phyloP scores from a whole-genome alignment of 2,329 filamentous ascomycete species.

The Lasiodiplodia sp. region DNA sequence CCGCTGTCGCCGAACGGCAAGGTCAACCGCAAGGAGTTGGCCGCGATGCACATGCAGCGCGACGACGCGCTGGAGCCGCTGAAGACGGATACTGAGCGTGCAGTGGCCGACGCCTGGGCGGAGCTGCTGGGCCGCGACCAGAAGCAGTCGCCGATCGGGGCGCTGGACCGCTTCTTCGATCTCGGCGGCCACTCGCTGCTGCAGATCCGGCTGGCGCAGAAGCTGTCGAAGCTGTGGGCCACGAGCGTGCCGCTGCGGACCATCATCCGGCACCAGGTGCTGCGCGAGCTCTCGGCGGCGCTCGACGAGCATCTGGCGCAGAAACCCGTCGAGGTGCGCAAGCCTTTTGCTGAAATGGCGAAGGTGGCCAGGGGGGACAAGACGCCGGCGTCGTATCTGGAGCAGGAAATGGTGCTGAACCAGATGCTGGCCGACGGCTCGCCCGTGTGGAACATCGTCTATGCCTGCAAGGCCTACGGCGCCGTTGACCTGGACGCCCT shows the following conservation, averaged over 20 bases:
- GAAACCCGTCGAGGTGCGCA: neutral
- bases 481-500: neutral
- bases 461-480: slow-evolving; percentile 12
- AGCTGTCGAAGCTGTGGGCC: slow-evolving; percentile 21
- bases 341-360: neutral
- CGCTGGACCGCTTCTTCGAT: slow-evolving; percentile 27
- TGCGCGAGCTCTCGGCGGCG: slow-evolving; percentile 16
- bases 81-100: slow-evolving; percentile 11
- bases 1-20: slow-evolving; percentile 27
- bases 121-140: slow-evolving; percentile 15
- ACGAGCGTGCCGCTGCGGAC: slow-evolving; percentile 22
- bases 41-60: neutral
- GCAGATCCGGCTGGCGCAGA: slow-evolving; percentile 29
- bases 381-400: slow-evolving; percentile 13
- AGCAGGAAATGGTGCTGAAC: slow-evolving; percentile 15
- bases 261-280: slow-evolving; percentile 22
- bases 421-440: slow-evolving; percentile 1
- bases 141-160: neutral
- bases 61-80: neutral
- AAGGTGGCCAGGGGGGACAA: neutral
- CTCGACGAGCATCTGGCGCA: slow-evolving; percentile 12
- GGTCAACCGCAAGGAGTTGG: slow-evolving; percentile 28
- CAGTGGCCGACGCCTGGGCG: slow-evolving; percentile 24
- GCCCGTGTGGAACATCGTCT: slow-evolving; percentile 15
- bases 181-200: slow-evolving; percentile 30